Evolutionary conservation across 1,284 basidiomycete species (phyloP), one percentile per base, ranked within the genome.

Genomic region (Rhodofomes roseus): DNA sequence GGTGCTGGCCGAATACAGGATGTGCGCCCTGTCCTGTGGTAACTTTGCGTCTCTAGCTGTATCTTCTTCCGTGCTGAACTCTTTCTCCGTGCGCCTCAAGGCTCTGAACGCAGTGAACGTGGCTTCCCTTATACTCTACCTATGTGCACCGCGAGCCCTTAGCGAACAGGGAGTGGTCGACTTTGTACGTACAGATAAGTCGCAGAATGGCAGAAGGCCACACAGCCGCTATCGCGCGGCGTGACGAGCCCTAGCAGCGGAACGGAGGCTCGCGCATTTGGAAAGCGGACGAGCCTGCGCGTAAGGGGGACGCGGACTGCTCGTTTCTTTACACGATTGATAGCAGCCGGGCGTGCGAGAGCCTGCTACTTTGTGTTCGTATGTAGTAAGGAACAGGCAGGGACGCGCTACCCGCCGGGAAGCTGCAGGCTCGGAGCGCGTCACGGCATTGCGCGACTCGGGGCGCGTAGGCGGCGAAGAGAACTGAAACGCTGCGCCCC

Each of bases 101-200:
- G 25, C 25, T 29, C 46, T 48, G 25, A 48, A 48, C 25, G 46
- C 29, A 25, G 16, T 48, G 25, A 48, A 48, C 25, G 46, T 48
- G 46, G 16, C 23, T 20, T 7, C 46, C 12, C 29, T 20, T 36
- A 36, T n/a, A 4, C 31, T 34, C 31, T 39, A 14, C 37, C 34
- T 36, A 6, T 27, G 23, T 23, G 23, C 12, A 29, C 25, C 46
- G 4, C 12, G 16, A 39, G 37, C 37, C 25, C 46, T 27, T 27
- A 29, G 46, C 46, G 46, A 29, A 29, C 25, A 25, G 7, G 11
- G 44, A 11, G 8, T 29, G 29, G 31, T 51, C 18, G 48, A 5
- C 31, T n/a, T 51, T 36, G 50, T 52, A 52, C 50, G 50, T 52
- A 52, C 50, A 52, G 50, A 52, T 52, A 52, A 37, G 46, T 48